These are phyloP conservation scores for Dendrobium chrysotoxum DNA, from an alignment of 106 monocot genomes.

Conservation along the genomic window DNA sequence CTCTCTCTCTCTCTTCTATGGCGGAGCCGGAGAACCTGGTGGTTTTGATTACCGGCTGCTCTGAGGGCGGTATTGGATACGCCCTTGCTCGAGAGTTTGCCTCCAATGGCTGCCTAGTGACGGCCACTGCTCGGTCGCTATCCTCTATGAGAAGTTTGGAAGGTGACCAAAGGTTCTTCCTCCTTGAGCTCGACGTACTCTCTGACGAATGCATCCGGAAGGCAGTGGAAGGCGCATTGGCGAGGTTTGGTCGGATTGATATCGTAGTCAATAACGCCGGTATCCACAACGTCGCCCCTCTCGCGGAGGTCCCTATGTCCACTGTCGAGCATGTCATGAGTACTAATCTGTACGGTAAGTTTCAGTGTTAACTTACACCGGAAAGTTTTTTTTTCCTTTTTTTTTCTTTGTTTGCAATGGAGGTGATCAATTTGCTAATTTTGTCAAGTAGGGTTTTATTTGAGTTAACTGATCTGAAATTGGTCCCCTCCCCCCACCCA, in stretches of 20 bases:
- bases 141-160: constrained; percentile 59
- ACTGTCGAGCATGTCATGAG: constrained; percentile 41
- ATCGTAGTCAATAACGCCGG: constrained; percentile 95
- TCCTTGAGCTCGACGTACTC: constrained; percentile 61
- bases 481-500: too few species aligned
- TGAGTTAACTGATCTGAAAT: neutral
- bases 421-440: neutral
- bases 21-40: constrained; percentile 26
- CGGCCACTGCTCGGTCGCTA: constrained; percentile 65
- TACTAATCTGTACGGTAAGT: constrained; percentile 77
- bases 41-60: constrained; percentile 86
- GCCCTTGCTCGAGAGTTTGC: constrained; percentile 78
- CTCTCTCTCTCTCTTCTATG: neutral
- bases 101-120: constrained; percentile 48
- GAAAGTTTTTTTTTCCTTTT: neutral
- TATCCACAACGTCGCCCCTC: constrained; percentile 70
- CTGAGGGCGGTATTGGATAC: constrained; percentile 81
- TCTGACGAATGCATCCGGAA: constrained; percentile 51
- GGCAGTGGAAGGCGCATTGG: constrained; percentile 33
- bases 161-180: constrained; percentile 40
- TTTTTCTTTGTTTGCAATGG: neutral
- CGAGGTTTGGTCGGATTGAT: constrained; percentile 66
- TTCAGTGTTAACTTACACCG: neutral
- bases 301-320: constrained; percentile 74
- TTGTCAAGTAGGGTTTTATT: too few species aligned